Base-by-base conservation (phyloP, 805 yeast species). In the Sugiyamaella americana region DNA sequence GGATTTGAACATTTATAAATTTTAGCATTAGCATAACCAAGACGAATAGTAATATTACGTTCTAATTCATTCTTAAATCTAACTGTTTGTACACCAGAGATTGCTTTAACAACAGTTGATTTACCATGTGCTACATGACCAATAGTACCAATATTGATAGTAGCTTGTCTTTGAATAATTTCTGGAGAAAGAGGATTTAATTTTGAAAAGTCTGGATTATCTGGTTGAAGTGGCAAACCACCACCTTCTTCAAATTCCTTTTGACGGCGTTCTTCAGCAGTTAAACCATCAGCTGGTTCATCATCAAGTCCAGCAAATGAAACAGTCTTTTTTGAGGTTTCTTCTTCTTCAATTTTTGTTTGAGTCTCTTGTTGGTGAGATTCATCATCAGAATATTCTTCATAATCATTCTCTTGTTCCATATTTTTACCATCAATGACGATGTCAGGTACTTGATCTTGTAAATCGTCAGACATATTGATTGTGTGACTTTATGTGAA, bases 11-110 rank as follows among this genome's bases (percentile, higher is more conserved):
- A 85, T 68, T 83, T 87, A 74, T 94, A 93, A 65, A 93, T 93
- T 68, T 93, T 93, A 47, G 99, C 99, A 65, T 93, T 93, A 57
- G 99, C 99, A 63, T 93, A 93, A 66, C 99, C 99, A 61, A 93
- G 78, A 70, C 94, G 93, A 67, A 93, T 93, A 61, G 99, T 93
- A 75, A 93, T 93, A 62, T 93, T 93, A 79, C 99, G 87, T 76
- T 93, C 98, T 64, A 93, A 78, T 73, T 93, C 99, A 72, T 91
- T 95, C 76, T 93, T 93, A 78, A 93, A 93, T 72, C 99, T 84
- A 54, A 93, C 99, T 18, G 99, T 93, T 68, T 94, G 98, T 39
- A 94, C 98, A 53, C 98, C 98, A 2, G 98, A 89, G 57, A 93
- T 93, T 54, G 96, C 96, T 69, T 89, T 83, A 37, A 87, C 96